These are phyloP conservation scores for Cystobasidium sp. DNA, from an alignment of 1,284 basidiomycete genomes.

Conservation along the genomic window DNA sequence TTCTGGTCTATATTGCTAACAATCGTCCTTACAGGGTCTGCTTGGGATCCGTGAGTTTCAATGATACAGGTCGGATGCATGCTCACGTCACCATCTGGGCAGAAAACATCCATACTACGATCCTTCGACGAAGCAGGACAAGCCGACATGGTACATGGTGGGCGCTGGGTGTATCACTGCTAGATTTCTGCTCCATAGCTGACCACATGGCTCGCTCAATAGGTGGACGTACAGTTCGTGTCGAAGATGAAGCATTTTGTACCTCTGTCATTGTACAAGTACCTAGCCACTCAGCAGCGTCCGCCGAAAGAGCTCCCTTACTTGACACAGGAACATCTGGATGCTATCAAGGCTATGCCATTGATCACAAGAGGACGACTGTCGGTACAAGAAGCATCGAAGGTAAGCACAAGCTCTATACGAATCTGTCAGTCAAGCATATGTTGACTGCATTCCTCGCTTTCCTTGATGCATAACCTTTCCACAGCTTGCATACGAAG, in stretches of 20 bases:
- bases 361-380: constrained; percentile 81
- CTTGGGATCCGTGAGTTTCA: constrained; percentile 77
- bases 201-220: neutral
- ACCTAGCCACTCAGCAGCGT: constrained; percentile 61
- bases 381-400: constrained; percentile 77
- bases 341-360: constrained; percentile 69
- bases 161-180: neutral
- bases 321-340: constrained; percentile 53
- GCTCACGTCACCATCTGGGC: neutral
- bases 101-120: constrained; percentile 83
- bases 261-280: constrained; percentile 74
- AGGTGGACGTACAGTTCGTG: constrained; percentile 77
- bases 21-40: constrained; percentile 68
- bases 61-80: constrained; percentile 8
- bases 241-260: constrained; percentile 73
- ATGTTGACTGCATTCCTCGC: neutral
- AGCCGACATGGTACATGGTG: constrained; percentile 87
- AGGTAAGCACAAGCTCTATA: neutral
- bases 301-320: constrained; percentile 64
- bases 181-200: constrained; percentile 7
- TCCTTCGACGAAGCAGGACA: constrained; percentile 72
- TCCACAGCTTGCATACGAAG: constrained; percentile 69
- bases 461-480: neutral
- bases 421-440: neutral
- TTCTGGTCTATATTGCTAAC: constrained; percentile 58